Conservation (phyloP, 805 yeast species). For the Brettanomyces sp. region DNA sequence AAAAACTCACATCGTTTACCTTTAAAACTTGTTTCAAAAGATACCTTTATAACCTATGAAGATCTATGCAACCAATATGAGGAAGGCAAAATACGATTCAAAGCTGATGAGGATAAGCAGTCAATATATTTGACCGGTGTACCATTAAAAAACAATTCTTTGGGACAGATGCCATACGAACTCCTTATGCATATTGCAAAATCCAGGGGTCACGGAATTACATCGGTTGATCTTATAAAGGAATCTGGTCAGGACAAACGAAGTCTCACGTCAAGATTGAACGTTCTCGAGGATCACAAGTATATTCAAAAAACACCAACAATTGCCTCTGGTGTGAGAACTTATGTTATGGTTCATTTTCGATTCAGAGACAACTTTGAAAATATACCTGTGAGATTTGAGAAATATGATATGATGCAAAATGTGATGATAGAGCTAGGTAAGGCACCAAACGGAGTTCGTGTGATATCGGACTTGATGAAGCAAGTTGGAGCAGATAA, state of each 20-base stretch:
- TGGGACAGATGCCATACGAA: slow-evolving; percentile 50
- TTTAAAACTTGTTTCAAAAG: slow-evolving; percentile 6
- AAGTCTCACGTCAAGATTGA: slow-evolving; percentile 56
- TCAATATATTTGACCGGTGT: slow-evolving; percentile 52
- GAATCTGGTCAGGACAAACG: slow-evolving; percentile 62
- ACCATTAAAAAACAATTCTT: slow-evolving; percentile 36
- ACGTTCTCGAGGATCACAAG: slow-evolving; percentile 40
- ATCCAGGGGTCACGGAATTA: slow-evolving; percentile 45
- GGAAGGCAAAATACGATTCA: slow-evolving; percentile 13
- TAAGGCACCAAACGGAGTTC: slow-evolving; percentile 48
- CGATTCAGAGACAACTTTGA: slow-evolving; percentile 24
- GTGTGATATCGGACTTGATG: slow-evolving; percentile 54
- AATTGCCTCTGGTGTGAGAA: slow-evolving; percentile 37
- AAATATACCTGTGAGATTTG: slow-evolving; percentile 5
- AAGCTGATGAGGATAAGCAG: slow-evolving; percentile 45
- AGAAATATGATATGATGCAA: slow-evolving; percentile 13
- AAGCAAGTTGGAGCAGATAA: slow-evolving; percentile 43
- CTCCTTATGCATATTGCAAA: slow-evolving; percentile 53
- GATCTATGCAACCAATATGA: slow-evolving; percentile 6
- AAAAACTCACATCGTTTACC: slow-evolving; percentile 2
- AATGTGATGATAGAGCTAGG: slow-evolving; percentile 41
- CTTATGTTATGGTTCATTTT: slow-evolving; percentile 43
- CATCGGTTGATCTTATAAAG: slow-evolving; percentile 46
- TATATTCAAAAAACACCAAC: slow-evolving; percentile 33
- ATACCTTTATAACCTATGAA: slow-evolving; percentile 1